phyloP scores from a whole-genome alignment of 140 eudicot genomes.

The Senecio squalidus region DNA sequence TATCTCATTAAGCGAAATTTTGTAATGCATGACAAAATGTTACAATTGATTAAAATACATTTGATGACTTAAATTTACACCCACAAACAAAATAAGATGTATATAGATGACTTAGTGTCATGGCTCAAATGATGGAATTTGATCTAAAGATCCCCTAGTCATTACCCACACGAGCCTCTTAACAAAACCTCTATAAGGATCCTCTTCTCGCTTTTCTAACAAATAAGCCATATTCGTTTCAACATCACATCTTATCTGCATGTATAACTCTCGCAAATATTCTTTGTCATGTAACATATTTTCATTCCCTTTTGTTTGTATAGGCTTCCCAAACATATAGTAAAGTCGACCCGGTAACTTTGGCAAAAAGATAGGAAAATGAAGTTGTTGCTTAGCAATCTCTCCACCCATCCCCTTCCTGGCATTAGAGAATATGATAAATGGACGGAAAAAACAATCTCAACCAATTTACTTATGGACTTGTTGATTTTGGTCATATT shows the following conservation, averaged over 20 bases:
- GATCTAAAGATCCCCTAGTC: constrained; percentile 27
- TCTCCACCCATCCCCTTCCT: constrained; percentile 57
- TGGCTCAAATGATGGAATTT: constrained; percentile 53
- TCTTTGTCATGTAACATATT: constrained; percentile 41
- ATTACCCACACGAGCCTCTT: constrained; percentile 43
- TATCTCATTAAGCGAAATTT: background rate
- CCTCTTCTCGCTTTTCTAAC: constrained; percentile 52
- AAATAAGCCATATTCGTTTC: constrained; percentile 46
- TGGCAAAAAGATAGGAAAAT: constrained; percentile 49
- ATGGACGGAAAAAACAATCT: background rate
- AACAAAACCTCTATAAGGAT: constrained; percentile 59
- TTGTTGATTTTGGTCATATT: no score
- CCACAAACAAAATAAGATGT: background rate
- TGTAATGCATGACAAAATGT: background rate
- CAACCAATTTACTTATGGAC: background rate
- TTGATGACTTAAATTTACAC: background rate
- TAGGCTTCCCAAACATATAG: constrained; percentile 70
- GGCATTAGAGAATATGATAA: background rate
- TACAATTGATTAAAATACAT: background rate
- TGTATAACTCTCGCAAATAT: constrained; percentile 41
- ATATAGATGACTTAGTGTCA: constrained; percentile 11
- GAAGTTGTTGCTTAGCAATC: constrained; percentile 49
- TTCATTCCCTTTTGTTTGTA: constrained; percentile 48
- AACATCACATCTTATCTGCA: constrained; percentile 49
- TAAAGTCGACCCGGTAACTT: constrained; percentile 70